Conservation (phyloP, 2,329 filamentous ascomycete genomes). For the Xylariaceae sp. region DNA sequence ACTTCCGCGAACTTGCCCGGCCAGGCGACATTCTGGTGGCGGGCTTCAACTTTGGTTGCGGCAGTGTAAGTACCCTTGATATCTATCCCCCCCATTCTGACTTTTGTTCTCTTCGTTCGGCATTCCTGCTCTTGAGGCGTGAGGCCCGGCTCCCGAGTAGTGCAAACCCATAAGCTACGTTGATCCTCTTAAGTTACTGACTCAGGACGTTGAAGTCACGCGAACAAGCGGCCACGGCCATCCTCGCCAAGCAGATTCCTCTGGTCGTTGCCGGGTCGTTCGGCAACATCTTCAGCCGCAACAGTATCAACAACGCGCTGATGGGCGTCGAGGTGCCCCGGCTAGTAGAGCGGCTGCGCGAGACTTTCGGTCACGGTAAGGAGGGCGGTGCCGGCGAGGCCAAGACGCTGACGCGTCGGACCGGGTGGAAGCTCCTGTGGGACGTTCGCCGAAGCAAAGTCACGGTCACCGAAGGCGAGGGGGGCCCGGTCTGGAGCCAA, state of each 20-base stretch:
- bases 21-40: conserved; percentile 73
- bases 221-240: conserved; percentile 83
- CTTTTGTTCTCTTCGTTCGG: too few relatives aligned
- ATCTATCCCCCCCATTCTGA: too few relatives aligned
- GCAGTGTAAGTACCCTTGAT: conserved; percentile 32
- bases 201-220: too few relatives aligned
- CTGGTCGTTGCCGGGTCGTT: conserved; percentile 77
- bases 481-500: conserved; percentile 64
- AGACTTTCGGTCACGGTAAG: conserved; percentile 35
- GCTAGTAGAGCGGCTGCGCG: conserved; percentile 58
- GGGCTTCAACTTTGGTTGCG: conserved; percentile 86
- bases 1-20: conserved; percentile 57
- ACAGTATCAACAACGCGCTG: conserved; percentile 73
- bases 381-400: conserved; percentile 32
- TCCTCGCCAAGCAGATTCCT: conserved; percentile 72
- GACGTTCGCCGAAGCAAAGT: conserved; percentile 44
- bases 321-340: conserved; percentile 64
- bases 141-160: too few relatives aligned
- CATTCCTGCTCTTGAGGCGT: too few relatives aligned
- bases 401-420: conserved; percentile 55
- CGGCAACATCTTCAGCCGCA: conserved; percentile 73
- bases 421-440: conserved; percentile 79
- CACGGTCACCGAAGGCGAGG: conserved; percentile 23
- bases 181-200: too few relatives aligned
- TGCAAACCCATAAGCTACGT: too few relatives aligned